Evolutionary conservation across 129 eudicot species (phyloP).

Genomic region (Oenanthe sinensis): DNA sequence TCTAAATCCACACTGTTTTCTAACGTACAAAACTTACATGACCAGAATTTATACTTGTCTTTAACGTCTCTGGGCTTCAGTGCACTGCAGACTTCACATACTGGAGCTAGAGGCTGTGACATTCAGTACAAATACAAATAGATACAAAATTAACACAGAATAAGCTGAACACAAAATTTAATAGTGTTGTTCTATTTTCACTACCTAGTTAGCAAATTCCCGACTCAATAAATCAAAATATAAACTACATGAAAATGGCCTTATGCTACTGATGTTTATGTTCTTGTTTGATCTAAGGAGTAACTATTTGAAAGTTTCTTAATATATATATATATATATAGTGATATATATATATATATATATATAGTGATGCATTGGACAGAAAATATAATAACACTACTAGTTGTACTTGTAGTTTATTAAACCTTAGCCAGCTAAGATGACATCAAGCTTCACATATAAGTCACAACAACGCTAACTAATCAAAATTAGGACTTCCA

Average conservation of each 20-base stretch:
- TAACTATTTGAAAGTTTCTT: background rate
- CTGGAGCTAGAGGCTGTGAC: conserved; percentile 63
- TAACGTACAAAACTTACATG: conserved; percentile 82
- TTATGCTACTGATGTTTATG: background rate
- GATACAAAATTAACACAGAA: background rate
- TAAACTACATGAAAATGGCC: background rate
- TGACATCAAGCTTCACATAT: background rate
- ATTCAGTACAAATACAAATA: background rate
- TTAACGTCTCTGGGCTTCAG: conserved; percentile 48
- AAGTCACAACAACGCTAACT: background rate
- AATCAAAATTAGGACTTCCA: background rate
- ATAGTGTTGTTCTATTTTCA: background rate
- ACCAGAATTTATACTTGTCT: conserved; percentile 40
- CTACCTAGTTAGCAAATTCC: background rate
- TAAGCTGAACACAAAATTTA: background rate
- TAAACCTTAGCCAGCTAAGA: background rate
- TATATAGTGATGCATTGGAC: background rate
- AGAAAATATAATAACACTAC: background rate
- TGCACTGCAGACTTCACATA: conserved; percentile 59
- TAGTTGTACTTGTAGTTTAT: background rate
- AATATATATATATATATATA: too few relatives aligned
- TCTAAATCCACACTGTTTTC: conserved; percentile 60
- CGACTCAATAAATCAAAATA: background rate
- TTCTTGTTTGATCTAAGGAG: background rate
- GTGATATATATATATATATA: too few relatives aligned